Conservation (phyloP, 805 yeast genomes). For the Clavispora vitiphila region DNA sequence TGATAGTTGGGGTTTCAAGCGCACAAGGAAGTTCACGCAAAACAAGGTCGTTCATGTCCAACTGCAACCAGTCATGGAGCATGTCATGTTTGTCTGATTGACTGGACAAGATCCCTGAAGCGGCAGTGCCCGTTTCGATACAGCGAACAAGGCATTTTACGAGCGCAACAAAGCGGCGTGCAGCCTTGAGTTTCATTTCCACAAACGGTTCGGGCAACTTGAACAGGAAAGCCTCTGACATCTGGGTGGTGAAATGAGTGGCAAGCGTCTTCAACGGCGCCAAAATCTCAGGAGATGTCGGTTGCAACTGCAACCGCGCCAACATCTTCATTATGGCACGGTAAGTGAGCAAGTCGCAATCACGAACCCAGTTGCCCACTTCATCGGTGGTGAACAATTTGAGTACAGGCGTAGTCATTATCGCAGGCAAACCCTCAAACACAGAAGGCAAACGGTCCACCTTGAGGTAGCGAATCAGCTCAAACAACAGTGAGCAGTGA, state of each 20-base stretch:
- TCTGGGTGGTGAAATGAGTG: constrained; percentile 41
- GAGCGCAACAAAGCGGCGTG: constrained; percentile 49
- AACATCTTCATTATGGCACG: constrained; percentile 50
- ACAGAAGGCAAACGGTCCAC: constrained; percentile 53
- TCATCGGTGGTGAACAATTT: constrained; percentile 48
- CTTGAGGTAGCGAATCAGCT: constrained; percentile 63
- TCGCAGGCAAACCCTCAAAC: constrained; percentile 46
- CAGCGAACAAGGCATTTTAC: constrained; percentile 51
- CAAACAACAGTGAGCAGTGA: constrained; percentile 61
- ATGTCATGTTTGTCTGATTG: constrained; percentile 43
- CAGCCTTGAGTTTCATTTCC: constrained; percentile 48
- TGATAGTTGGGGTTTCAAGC: constrained; percentile 22
- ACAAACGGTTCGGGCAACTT: constrained; percentile 49
- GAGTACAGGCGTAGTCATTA: constrained; percentile 59
- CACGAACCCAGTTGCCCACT: constrained; percentile 56
- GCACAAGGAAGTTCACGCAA: constrained; percentile 50
- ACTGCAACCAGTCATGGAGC: constrained; percentile 55
- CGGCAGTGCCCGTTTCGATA: constrained; percentile 48
- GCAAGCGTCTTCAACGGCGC: constrained; percentile 52
- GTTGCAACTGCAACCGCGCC: constrained; percentile 54
- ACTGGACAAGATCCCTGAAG: constrained; percentile 41
- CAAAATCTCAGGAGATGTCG: constrained; percentile 53
- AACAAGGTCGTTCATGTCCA: constrained; percentile 43
- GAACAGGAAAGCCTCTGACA: constrained; percentile 31
- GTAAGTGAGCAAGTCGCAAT: constrained; percentile 65